phyloP scores from a whole-genome alignment of 352 stramenopile genomes.

The Pythium plurisporium region DNA sequence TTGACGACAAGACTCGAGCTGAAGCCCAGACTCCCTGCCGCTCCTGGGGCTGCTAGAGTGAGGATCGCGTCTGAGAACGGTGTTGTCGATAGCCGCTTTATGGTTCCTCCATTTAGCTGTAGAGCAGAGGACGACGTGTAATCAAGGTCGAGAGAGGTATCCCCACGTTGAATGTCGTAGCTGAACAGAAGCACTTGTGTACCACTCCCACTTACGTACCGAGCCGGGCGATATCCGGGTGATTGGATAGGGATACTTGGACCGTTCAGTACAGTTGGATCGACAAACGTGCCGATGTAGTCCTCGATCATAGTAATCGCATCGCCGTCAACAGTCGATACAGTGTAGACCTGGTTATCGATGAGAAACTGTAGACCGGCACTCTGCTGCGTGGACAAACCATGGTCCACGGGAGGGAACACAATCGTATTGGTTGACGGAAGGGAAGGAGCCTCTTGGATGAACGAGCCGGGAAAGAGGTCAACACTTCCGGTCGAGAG shows the following conservation, averaged over 20 bases:
- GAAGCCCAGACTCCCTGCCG: constrained; percentile 32
- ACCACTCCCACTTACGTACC: constrained; percentile 44
- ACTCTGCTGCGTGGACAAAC: constrained; percentile 32
- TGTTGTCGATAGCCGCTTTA: constrained; percentile 47
- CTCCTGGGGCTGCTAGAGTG: constrained; percentile 39
- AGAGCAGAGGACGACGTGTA: constrained; percentile 47
- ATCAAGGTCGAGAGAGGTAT: constrained; percentile 39
- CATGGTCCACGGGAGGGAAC: constrained; percentile 48
- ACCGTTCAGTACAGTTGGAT: constrained; percentile 23
- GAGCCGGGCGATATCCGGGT: constrained; percentile 44
- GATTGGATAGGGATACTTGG: constrained; percentile 36
- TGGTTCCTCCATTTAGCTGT: constrained; percentile 43
- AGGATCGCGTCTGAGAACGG: constrained; percentile 48
- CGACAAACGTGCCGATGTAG: constrained; percentile 40
- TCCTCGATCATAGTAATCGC: constrained; percentile 47
- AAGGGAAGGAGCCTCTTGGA: constrained; percentile 33
- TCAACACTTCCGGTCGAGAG: constrained; percentile 48
- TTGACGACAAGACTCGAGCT: constrained; percentile 42
- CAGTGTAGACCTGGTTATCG: constrained; percentile 39
- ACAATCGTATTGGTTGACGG: constrained; percentile 33
- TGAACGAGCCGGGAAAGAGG: constrained; percentile 47
- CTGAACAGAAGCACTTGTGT: constrained; percentile 43
- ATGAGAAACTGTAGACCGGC: constrained; percentile 57
- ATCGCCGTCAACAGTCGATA: constrained; percentile 40
- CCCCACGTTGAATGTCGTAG: constrained; percentile 55